Base-by-base conservation (phyloP, 257 asterid species). In the Leonotis leonurus region DNA sequence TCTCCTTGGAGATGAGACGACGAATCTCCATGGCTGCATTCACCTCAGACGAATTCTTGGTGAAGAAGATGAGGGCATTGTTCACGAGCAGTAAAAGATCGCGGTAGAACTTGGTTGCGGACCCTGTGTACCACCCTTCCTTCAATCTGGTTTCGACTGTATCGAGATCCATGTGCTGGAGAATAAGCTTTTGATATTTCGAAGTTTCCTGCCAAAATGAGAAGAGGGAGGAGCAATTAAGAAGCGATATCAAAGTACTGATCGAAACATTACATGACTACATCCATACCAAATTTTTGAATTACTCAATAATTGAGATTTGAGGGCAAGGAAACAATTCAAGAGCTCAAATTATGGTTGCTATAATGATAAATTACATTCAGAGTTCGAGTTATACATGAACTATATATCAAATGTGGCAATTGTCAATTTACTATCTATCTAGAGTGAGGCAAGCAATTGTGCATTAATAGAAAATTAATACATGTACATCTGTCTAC, bases 11-110 rank as follows among this genome's bases (percentile, higher is more conserved):
- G 24, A 80, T 46, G 33, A 81, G 73, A 58, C 61, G 58, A 21
- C 89, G 83, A 6, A 82, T 55, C 71, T 81, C 86, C 3, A n/a
- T 1, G 8, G 93, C 93, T 1, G 89, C 84, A 1, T 50, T 71
- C 14, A 74, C 69, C 52, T 87, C 95, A 0, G 78, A 14, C 1
- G 86, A 76, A 14, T 69, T 75, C 60, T 76, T 80, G 62, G 60
- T 36, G 75, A 78, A 87, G 72, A 78, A 87, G 33, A 82, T 83
- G 11, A 82, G 81, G 14, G 93, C 95, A 11, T 87, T 82, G 82
- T 82, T 87, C 75, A 71, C 93, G 4, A 87, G 79, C 64, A 87
- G 51, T 63, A 82, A 51, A 14, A 87, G 80, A 67, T 87, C 95
- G 4, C 95, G 92, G 49, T 73, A 87, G 70, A 87, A 87, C 70